Conservation (phyloP, 179 eudicot species). For the Camellia oleifera region DNA sequence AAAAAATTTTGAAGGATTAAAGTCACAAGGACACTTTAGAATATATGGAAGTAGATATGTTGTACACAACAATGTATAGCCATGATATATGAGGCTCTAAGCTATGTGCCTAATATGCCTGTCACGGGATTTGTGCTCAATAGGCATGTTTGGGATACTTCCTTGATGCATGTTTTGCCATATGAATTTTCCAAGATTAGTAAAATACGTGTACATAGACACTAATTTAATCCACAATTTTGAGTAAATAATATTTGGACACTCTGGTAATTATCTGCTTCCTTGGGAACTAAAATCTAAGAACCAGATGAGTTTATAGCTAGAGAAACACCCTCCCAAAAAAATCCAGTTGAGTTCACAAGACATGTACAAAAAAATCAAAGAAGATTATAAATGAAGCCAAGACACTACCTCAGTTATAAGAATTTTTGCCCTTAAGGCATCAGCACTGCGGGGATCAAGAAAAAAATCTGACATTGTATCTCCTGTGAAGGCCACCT, state of each 20-base stretch:
- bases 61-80: not conserved
- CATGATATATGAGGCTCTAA: too few relatives aligned
- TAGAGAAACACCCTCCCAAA: not conserved
- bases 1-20: not conserved
- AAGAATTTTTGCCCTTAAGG: constrained; percentile 87
- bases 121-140: not conserved
- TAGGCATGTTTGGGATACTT: not conserved
- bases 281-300: not conserved
- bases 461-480: constrained; percentile 86
- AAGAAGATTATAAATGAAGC: not conserved
- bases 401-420: constrained; percentile 67
- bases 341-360: not conserved
- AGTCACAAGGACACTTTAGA: not conserved
- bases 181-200: not conserved
- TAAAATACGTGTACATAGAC: not conserved
- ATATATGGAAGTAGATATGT: not conserved
- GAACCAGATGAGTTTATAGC: not conserved
- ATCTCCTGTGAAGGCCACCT: constrained; percentile 97
- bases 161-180: not conserved
- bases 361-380: not conserved
- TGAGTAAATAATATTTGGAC: too few relatives aligned
- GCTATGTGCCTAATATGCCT: not conserved
- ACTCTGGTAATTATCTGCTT: not conserved
- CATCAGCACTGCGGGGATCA: constrained; percentile 94
- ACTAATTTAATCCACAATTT: not conserved